Evolutionary conservation across 176 grass and related monocot genomes (phyloP), one percentile per base, ranked within the genome.

Genomic region (Calamus simplicifolius): DNA sequence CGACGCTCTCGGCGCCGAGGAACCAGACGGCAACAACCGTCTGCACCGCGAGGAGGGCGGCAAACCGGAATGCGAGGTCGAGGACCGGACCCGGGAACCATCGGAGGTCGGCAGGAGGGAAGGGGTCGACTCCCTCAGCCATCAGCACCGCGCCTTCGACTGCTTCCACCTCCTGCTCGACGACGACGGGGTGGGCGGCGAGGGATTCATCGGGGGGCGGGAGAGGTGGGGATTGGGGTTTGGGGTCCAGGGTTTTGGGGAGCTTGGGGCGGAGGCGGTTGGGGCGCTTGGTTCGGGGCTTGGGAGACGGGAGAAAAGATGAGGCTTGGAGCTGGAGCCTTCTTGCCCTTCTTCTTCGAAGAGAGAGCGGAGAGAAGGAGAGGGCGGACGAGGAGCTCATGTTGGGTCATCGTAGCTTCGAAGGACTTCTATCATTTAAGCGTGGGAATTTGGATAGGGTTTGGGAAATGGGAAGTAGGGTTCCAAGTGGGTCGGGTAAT

Each of bases 241-340:
- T 13, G 25, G 59, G 25, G 19, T 18, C 15, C 48, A 62, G 70
- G 59, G 50, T 62, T 54, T 55, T 63, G 43, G 74, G 52, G 68
- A 77, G 57, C 6, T 63, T 77, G 59, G 19, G 38, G 35, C 65
- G 38, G 49, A 75, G 65, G 56, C 59, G 53, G 71, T 81, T 81
- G 28, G 53, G 78, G 58, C 63, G 71, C 52, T 64, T 81, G 58
- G 58, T 65, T 38, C 54, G 66, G 25, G 43, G 78, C 12, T 53
- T 58, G 71, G 64, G 58, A 38, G 61, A 72, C 14, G 31, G 26
- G 15, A 15, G 7, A 28, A 1, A 31, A 7, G 25, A 79, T 30
- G 60, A 13, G 1, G 35, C 7, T 43, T 43, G 35, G 8, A 13
- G 35, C 8, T 12, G 35, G 35, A 43, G 6, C 12, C 35, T 12